A percentile compares a stretch with the other conserved stretches of the same genome.
Evolutionary conservation across 2,329 filamentous ascomycete genomes (phyloP).

Genomic region (Alternaria infectoria): DNA sequence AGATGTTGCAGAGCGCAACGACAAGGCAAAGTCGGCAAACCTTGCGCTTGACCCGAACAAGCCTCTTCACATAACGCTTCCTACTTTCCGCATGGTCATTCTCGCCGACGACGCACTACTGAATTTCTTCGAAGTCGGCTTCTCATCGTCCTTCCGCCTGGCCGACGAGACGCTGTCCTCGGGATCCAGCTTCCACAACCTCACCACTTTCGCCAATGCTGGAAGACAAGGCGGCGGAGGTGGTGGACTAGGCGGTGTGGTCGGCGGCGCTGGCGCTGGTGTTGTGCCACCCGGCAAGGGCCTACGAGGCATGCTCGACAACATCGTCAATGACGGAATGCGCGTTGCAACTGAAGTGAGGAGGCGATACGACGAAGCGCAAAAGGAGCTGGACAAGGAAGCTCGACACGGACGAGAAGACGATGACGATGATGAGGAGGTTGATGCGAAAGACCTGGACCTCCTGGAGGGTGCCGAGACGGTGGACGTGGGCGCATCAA

Average conservation of each 20-base stretch:
- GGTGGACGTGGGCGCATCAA: slow-evolving; percentile 47
- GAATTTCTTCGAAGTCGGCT: slow-evolving; percentile 96
- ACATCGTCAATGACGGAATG: slow-evolving; percentile 97
- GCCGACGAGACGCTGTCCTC: slow-evolving; percentile 66
- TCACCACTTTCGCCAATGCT: slow-evolving; percentile 84
- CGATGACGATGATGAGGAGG: slow-evolving; percentile 70
- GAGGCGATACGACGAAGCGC: slow-evolving; percentile 92
- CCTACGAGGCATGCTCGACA: slow-evolving; percentile 90
- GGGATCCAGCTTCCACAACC: slow-evolving; percentile 66
- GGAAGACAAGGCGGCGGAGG: slow-evolving; percentile 53
- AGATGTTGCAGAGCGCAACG: slow-evolving; percentile 41
- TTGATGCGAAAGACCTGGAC: slow-evolving; percentile 51
- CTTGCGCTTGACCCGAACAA: slow-evolving; percentile 90
- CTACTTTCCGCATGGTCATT: slow-evolving; percentile 98
- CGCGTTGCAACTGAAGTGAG: slow-evolving; percentile 91
- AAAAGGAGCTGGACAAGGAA: slow-evolving; percentile 87
- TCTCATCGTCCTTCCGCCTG: slow-evolving; percentile 90
- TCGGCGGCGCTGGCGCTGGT: slow-evolving; percentile 55
- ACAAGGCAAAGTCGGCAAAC: slow-evolving; percentile 78
- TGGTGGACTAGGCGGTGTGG: slow-evolving; percentile 51
- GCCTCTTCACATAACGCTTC: slow-evolving; percentile 92
- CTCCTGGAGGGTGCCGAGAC: slow-evolving; percentile 59
- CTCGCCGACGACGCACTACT: slow-evolving; percentile 94
- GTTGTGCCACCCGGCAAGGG: slow-evolving; percentile 72
- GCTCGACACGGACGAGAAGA: slow-evolving; percentile 61